Evolutionary conservation across 2,329 filamentous ascomycete genomes (phyloP), one percentile per base, ranked within the genome.

Genomic region (Fonsecaea nubica): DNA sequence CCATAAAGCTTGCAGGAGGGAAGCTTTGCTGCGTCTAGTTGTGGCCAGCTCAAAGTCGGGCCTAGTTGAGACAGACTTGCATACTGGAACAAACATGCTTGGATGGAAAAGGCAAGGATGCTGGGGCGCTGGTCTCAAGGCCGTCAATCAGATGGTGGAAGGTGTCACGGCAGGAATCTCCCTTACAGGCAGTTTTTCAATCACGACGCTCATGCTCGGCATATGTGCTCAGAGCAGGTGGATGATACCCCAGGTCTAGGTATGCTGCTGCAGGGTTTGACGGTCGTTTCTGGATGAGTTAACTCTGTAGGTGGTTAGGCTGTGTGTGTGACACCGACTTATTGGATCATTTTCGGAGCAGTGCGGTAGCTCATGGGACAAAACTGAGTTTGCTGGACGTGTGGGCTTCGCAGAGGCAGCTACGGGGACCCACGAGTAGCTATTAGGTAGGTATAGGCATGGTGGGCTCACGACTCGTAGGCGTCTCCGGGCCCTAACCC

Each of bases 11-110:
- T 58, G 40, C n/a, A 6, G 4, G 30, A 30, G 36, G 25, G 32
- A 65, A 65, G 63, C 63, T 65, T 65, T 60, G 21, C 9, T 54
- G 32, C 56, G 30, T 52, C 30, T 36, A 33, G 45, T 25, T 30
- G 45, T 21, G 25, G 45, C 45, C 6, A 50, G 45, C 12, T n/a
- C 8, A 50, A 50, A 25, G 3, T 30, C 12, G 9, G 45, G 45
- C 45, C 10, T 50, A 15, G 5, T 30, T 13, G 45, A 50, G 45
- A 18, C 18, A 50, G 3, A 12, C 45, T 25, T 4, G 45, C 45
- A 50, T 50, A 3, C 6, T 45, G 10, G 45, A 18, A 25, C 45
- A 10, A 10, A 50, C 9, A 1, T 25, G 21, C 25, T 30, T 25
- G 21, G 45, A 50, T 12, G 45, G 18, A 50, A 25, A 50, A 3